phyloP scores from a whole-genome alignment of 208 protist species.

The Trypanosomatidae sp. region DNA sequence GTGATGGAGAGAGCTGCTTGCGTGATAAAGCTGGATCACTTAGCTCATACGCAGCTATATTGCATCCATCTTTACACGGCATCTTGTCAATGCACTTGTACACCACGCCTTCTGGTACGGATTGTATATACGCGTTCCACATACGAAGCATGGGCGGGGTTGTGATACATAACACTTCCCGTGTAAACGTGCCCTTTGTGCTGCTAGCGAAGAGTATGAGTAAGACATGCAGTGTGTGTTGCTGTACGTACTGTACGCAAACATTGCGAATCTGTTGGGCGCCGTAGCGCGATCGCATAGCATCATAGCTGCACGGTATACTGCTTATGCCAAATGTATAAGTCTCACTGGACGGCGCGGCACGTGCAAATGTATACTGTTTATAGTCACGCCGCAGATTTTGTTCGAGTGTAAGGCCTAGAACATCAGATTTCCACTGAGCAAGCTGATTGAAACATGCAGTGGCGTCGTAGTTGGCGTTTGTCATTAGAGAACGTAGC shows the following conservation, averaged over 20 bases:
- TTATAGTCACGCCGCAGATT: constrained; percentile 79
- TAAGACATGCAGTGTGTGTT: constrained; percentile 36
- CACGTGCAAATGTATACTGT: constrained; percentile 30
- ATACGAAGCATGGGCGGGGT: constrained; percentile 10
- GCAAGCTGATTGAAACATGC: constrained; percentile 30
- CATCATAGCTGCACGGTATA: constrained; percentile 45
- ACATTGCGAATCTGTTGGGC: constrained; percentile 8
- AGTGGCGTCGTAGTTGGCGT: constrained; percentile 2
- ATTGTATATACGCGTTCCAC: constrained; percentile 24
- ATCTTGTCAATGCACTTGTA: constrained; percentile 15
- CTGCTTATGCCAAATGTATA: constrained; percentile 60
- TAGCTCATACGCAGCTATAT: constrained; percentile 27
- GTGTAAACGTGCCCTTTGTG: constrained; percentile 22
- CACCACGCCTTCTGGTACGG: constrained; percentile 8
- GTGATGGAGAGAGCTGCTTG: constrained; percentile 49
- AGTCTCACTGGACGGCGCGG: constrained; percentile 2
- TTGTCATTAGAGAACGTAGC: constrained; percentile 10
- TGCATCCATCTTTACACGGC: constrained; percentile 6
- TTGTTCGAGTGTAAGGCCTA: constrained; percentile 40
- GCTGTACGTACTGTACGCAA: constrained; percentile 21
- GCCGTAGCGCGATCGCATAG: constrained; percentile 19
- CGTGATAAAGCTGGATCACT: constrained; percentile 66
- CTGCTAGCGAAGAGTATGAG: constrained; percentile 55
- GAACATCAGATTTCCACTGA: constrained; percentile 64
- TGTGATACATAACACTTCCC: constrained; percentile 41